Evolutionary conservation across 768 basidiomycete genomes (phyloP).

Genomic region (Mycena rebaudengoi): DNA sequence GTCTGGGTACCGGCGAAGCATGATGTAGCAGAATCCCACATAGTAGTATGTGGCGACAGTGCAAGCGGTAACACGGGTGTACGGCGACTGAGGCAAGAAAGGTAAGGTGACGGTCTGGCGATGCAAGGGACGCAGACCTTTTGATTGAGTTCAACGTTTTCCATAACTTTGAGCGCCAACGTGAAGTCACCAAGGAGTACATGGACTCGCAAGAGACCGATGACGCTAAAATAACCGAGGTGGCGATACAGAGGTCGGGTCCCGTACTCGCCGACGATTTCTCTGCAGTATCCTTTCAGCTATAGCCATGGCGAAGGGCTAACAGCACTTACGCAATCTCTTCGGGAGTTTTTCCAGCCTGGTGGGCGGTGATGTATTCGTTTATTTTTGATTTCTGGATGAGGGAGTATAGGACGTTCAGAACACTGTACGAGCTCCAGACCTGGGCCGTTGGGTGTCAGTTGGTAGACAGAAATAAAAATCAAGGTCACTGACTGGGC

Average conservation of each 20-base stretch:
- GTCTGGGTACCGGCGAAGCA: constrained; percentile 93
- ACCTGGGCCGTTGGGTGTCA: constrained; percentile 57
- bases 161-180: constrained; percentile 94
- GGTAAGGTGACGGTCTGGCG: constrained; percentile 15
- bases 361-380: constrained; percentile 87
- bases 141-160: constrained; percentile 91
- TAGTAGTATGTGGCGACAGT: constrained; percentile 96
- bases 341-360: constrained; percentile 80
- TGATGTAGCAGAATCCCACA: constrained; percentile 96
- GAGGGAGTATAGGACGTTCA: constrained; percentile 97
- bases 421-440: constrained; percentile 97
- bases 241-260: constrained; percentile 89
- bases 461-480: not conserved
- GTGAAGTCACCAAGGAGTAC: constrained; percentile 96
- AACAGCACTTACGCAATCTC: constrained; percentile 78
- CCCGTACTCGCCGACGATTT: constrained; percentile 92
- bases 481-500: constrained; percentile 53
- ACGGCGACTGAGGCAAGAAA: constrained; percentile 65
- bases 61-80: constrained; percentile 95
- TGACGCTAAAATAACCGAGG: constrained; percentile 96
- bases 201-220: constrained; percentile 95
- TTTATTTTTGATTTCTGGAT: constrained; percentile 98
- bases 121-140: constrained; percentile 56
- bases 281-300: constrained; percentile 50
- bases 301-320: not conserved